phyloP scores from a whole-genome alignment of 2,329 filamentous ascomycete genomes.

The Scedosporium dehoogii region DNA sequence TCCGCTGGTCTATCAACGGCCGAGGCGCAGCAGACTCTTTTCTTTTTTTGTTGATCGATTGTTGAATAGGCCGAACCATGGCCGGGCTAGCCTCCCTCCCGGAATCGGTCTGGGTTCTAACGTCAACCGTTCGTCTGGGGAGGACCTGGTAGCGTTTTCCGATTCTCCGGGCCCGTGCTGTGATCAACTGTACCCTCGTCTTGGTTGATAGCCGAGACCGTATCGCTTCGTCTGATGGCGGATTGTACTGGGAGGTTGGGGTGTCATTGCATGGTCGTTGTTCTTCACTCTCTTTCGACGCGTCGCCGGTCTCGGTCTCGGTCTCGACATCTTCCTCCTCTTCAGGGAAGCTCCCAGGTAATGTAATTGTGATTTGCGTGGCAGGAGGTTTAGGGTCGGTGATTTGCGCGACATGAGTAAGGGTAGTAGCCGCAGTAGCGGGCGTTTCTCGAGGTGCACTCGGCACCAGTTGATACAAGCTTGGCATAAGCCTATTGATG shows the following conservation, averaged over 20 bases:
- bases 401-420: not conserved
- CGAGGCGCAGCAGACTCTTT: not conserved
- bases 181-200: not conserved
- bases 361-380: not conserved
- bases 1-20: not conserved
- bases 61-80: not conserved
- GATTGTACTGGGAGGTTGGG: not conserved
- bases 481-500: not conserved
- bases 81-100: not conserved
- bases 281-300: no score
- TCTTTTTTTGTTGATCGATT: not conserved
- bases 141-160: not conserved
- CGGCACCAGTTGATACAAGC: not conserved
- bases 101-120: not conserved
- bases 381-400: not conserved
- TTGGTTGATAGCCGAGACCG: not conserved
- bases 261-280: no score
- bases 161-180: not conserved
- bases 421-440: not conserved
- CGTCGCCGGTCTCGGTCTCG: not conserved
- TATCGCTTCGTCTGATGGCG: not conserved
- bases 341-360: not conserved
- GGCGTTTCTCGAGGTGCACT: not conserved
- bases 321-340: not conserved
- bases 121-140: not conserved